Evolutionary conservation across 2,329 filamentous ascomycete species (phyloP).

Genomic region (Clonostachys byssicola): DNA sequence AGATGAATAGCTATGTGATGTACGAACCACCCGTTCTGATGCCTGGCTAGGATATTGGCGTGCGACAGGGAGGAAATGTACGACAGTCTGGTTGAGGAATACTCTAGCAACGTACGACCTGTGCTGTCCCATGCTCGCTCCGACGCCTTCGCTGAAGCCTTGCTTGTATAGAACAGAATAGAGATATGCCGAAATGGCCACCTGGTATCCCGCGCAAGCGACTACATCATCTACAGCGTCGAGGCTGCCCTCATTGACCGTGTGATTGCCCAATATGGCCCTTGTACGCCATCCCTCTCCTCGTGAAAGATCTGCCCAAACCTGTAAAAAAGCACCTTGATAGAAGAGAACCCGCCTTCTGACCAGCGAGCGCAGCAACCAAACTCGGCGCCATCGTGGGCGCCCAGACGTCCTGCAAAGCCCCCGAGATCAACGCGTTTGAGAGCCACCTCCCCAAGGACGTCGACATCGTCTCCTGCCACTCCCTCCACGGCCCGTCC

Average conservation of each 20-base stretch:
- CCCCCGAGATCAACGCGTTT: constrained; percentile 90
- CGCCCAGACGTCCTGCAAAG: constrained; percentile 97
- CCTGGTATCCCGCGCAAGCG: constrained; percentile 90
- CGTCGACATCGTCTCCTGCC: constrained; percentile 91
- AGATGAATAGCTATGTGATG: neutral
- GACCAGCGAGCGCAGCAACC: constrained; percentile 58
- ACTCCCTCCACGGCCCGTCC: constrained; percentile 91
- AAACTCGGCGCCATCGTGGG: constrained; percentile 94
- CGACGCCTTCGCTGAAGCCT: constrained; percentile 51
- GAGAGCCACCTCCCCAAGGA: constrained; percentile 83
- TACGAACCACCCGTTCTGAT: too few relatives aligned
- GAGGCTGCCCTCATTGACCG: constrained; percentile 87
- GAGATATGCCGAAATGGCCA: constrained; percentile 92
- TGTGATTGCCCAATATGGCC: constrained; percentile 85
- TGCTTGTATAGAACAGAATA: constrained; percentile 59
- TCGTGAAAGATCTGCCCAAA: constrained; percentile 1
- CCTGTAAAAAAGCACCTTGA: constrained; percentile 1
- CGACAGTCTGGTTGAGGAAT: constrained; percentile 76
- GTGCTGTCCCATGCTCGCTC: constrained; percentile 24
- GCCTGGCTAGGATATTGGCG: constrained; percentile 70
- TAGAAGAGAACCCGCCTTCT: neutral
- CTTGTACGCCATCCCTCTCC: constrained; percentile 57
- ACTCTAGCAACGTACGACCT: constrained; percentile 73
- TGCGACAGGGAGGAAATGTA: constrained; percentile 92
- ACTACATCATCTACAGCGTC: constrained; percentile 98